These are phyloP conservation scores for Eutrema yunnanense DNA, from an alignment of 345 rosid species.

Conservation along the genomic window DNA sequence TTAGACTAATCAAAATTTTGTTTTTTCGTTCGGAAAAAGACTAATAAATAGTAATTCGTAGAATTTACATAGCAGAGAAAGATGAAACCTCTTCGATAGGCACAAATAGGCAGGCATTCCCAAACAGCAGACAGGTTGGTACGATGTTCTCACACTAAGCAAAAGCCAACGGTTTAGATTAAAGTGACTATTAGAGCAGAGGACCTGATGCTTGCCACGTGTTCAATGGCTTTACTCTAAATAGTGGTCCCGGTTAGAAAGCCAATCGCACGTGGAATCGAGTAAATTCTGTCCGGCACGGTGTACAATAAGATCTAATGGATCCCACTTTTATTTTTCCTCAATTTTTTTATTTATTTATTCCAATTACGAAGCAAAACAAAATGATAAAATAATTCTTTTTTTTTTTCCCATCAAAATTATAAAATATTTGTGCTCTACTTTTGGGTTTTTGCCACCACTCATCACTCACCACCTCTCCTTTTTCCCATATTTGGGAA, in stretches of 20 bases:
- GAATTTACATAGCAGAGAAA: slow-evolving; percentile 6
- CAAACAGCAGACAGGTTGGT: slow-evolving; percentile 29
- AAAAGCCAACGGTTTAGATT: slow-evolving; percentile 12
- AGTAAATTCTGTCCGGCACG: slow-evolving; percentile 21
- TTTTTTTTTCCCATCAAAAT: no score
- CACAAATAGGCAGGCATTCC: slow-evolving; percentile 28
- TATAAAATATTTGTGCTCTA: background rate
- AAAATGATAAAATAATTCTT: no score
- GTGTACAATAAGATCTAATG: slow-evolving; percentile 13
- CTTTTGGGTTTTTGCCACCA: slow-evolving; percentile 8
- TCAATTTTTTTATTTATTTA: background rate
- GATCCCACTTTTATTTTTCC: background rate
- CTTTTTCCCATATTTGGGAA: slow-evolving; percentile 14
- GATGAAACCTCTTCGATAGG: slow-evolving; percentile 22
- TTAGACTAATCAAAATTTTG: background rate
- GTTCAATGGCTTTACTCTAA: background rate
- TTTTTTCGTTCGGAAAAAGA: background rate
- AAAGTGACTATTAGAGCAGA: background rate
- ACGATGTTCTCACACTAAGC: slow-evolving; percentile 21
- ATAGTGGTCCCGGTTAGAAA: slow-evolving; percentile 17
- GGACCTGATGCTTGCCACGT: slow-evolving; percentile 13
- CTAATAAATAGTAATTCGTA: background rate
- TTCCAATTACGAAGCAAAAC: no score
- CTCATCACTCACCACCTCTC: background rate
- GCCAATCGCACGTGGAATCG: slow-evolving; percentile 19